phyloP scores from a whole-genome alignment of 148 eudicot species.

The Hydrangea macrophylla region DNA sequence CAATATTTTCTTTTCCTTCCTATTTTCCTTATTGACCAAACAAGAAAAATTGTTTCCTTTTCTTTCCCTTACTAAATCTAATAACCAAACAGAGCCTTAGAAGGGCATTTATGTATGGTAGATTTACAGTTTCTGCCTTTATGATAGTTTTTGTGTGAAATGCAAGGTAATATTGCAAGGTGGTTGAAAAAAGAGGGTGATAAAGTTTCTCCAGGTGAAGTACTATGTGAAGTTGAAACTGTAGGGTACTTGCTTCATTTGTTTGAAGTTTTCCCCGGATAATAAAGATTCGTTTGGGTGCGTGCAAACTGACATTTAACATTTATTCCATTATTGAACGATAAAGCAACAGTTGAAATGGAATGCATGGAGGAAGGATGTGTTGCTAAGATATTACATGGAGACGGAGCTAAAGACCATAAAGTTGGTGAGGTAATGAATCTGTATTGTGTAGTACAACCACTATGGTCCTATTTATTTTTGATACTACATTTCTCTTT shows the following conservation, averaged over 20 bases:
- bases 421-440: conserved; percentile 83
- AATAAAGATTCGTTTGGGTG: background rate
- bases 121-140: conserved; percentile 6
- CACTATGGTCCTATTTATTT: background rate
- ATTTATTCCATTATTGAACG: conserved; percentile 44
- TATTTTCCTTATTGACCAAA: too few relatives aligned
- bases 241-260: conserved; percentile 40
- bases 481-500: background rate
- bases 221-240: conserved; percentile 98
- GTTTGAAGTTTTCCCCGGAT: background rate
- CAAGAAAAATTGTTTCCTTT: too few relatives aligned
- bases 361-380: conserved; percentile 99
- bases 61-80: too few relatives aligned
- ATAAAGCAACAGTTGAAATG: conserved; percentile 98
- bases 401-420: conserved; percentile 77
- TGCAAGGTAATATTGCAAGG: conserved; percentile 90
- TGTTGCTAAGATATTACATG: conserved; percentile 82
- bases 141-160: conserved; percentile 6
- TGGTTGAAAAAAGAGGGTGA: conserved; percentile 99
- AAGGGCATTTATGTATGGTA: background rate
- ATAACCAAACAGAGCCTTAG: too few relatives aligned
- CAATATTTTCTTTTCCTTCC: too few relatives aligned
- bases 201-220: conserved; percentile 87
- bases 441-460: background rate
- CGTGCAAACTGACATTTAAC: background rate